Base-by-base conservation (phyloP, 2,329 filamentous ascomycete genomes). In the Nigrospora sphaerica region DNA sequence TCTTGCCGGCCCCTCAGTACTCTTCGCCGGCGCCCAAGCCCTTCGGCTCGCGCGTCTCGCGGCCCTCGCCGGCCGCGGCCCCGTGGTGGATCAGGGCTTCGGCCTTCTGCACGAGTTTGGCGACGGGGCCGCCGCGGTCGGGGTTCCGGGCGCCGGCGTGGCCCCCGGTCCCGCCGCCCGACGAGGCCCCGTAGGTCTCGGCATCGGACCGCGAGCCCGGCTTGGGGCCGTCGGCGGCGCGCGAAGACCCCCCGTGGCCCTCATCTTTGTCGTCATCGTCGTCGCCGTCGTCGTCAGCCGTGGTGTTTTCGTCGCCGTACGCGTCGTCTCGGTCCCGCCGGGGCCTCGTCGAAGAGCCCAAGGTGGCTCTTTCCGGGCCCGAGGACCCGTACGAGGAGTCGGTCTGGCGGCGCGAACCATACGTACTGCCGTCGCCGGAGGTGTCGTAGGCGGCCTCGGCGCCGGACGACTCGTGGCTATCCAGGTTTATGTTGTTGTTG, bases 61-160 rank as follows among this genome's bases (percentile, higher is more conserved):
- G 60, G 4, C 78, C 78, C 62, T 73, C 76, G 53, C 71, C 61
- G 46, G 65, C 66, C 12, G 81, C 47, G 38, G 62, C 65, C 14
- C 72, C 65, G 53, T 68, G 78, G 45, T 72, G 62, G 50, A 83
- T 54, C 42, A 74, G 54, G 12, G 63, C 60, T 10, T 78, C 77
- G 6, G 71, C 73, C 68, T 80, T 81, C 64, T 83, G 76, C 61
- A 82, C 65, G 19, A 82, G 47, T 63, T 78, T 81, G 40, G 78
- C 78, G 18, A 78, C 45, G 14, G 70, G 71, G 43, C 52, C 54
- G 19, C 52, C 51, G 39, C 46, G 46, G 46, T 51, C 49, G n/a
- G 47, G 41, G 49, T 48, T 48, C 37, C 32, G 40, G 17, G 47
- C 45, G 23, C 42, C 52, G 32, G 52, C 54, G 39, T 56, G 56